These are phyloP conservation scores for Nitzschia sp. DNA, from an alignment of 108 stramenopile genomes.

Conservation along the genomic window DNA sequence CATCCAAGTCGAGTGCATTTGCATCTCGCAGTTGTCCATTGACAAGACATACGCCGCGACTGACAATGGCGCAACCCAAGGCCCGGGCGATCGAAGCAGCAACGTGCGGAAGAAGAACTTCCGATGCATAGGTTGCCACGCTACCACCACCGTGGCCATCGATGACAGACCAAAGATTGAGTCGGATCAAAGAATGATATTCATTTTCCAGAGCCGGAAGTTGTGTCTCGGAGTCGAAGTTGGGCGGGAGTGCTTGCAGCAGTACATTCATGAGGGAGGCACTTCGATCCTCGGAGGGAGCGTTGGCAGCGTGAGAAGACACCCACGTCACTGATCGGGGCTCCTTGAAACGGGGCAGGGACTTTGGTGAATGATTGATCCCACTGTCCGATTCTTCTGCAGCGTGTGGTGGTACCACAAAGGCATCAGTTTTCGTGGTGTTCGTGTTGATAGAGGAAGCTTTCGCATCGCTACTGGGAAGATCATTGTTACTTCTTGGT, in stretches of 20 bases:
- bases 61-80: constrained; percentile 73
- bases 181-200: constrained; percentile 54
- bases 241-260: constrained; percentile 41
- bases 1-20: constrained; percentile 81
- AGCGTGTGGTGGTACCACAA: background rate
- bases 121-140: constrained; percentile 79
- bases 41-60: constrained; percentile 72
- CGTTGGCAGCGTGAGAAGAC: constrained; percentile 77
- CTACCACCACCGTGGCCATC: constrained; percentile 89
- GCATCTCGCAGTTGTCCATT: constrained; percentile 83
- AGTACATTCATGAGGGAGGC: constrained; percentile 76
- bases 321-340: constrained; percentile 75
- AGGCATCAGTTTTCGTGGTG: constrained; percentile 11
- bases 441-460: constrained; percentile 7
- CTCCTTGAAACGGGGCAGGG: constrained; percentile 66
- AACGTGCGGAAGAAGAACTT: constrained; percentile 75
- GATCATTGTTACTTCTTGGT: background rate
- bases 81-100: constrained; percentile 67
- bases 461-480: background rate
- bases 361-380: constrained; percentile 43
- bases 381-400: constrained; percentile 8
- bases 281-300: constrained; percentile 80
- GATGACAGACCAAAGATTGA: constrained; percentile 81
- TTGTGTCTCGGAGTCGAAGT: constrained; percentile 45
- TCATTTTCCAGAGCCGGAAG: constrained; percentile 30